phyloP scores from a whole-genome alignment of 495 filamentous ascomycete species.

The Jackrogersella minutella region DNA sequence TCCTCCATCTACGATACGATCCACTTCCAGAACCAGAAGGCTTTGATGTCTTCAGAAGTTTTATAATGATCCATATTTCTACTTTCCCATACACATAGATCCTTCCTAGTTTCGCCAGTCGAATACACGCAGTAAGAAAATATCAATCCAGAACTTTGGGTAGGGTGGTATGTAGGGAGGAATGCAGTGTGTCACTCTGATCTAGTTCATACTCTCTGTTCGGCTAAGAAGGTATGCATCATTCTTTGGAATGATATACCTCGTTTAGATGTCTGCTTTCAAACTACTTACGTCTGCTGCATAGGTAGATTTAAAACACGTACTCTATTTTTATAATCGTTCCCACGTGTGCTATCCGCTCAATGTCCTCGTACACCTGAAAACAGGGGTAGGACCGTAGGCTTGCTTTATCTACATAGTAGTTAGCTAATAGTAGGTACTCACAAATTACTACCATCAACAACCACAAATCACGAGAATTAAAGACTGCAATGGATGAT shows the following conservation, averaged over 20 bases:
- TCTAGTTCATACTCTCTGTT: background rate
- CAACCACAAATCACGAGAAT: background rate
- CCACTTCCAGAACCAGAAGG: too few relatives aligned
- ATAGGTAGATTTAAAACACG: too few relatives aligned
- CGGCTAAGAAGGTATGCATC: background rate
- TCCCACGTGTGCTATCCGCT: too few relatives aligned
- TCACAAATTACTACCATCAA: too few relatives aligned
- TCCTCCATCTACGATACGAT: background rate
- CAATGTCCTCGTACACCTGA: too few relatives aligned
- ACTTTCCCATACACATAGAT: background rate
- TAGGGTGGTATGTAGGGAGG: background rate
- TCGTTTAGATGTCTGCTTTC: background rate
- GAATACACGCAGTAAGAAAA: background rate
- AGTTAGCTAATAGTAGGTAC: too few relatives aligned
- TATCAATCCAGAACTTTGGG: background rate
- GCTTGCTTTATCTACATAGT: too few relatives aligned
- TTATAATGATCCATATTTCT: background rate
- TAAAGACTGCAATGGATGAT: background rate
- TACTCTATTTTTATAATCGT: too few relatives aligned
- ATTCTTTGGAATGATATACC: background rate
- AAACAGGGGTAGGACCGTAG: too few relatives aligned
- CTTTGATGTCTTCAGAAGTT: background rate
- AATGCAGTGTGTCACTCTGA: constrained; percentile 4
- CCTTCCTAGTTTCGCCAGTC: background rate
- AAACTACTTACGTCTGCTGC: too few relatives aligned